Base-by-base conservation (phyloP, 169 alveolate species). In the Babesia bigemina region DNA sequence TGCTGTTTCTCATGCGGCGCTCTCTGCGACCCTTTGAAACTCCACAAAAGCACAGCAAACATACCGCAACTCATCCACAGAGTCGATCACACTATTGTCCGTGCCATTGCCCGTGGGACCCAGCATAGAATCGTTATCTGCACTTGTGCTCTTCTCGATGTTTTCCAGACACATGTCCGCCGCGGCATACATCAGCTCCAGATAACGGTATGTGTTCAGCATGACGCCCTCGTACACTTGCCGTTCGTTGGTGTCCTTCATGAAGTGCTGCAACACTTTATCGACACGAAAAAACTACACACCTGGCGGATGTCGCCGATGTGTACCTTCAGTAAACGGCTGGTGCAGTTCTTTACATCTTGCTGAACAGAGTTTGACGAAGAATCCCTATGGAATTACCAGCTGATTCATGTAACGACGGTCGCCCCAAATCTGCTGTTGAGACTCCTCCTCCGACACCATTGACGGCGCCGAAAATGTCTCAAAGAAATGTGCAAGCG, bases 1-100 rank as follows among this genome's bases (percentile, higher is more conserved):
- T 92, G 85, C 91, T 86, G n/a, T 77, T 87, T 53, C 86, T 91
- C 95, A 92, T 92, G 24, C 91, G 48, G 26, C 79, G 79, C 66
- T 82, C 90, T 26, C 93, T 81, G 66, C 52, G 44, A 47, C 57
- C 63, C 56, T 56, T 63, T 53, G 74, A 55, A 24, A 63, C 70
- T 6, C 39, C 39, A 33, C 10, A 47, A 17, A 13, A 2, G 24
- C 10, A 22, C 16, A 6, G 4, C 26, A 14, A 16, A 39, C 58
- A 4, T 16, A 57, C 83, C 78, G 22, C 63, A 70, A 33, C 22
- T 55, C 81, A 44, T 79, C 60, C 52, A 44, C 75, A 7, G 73
- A 2, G 58, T 69, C 73, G 28, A 69, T 29, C 22, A 61, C 48
- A 10, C 50, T 55, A n/a, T 12, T 33, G 17, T 57, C 26, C 14